Evolutionary conservation across 257 asterid genomes (phyloP).

Genomic region (Solanum rostratum): DNA sequence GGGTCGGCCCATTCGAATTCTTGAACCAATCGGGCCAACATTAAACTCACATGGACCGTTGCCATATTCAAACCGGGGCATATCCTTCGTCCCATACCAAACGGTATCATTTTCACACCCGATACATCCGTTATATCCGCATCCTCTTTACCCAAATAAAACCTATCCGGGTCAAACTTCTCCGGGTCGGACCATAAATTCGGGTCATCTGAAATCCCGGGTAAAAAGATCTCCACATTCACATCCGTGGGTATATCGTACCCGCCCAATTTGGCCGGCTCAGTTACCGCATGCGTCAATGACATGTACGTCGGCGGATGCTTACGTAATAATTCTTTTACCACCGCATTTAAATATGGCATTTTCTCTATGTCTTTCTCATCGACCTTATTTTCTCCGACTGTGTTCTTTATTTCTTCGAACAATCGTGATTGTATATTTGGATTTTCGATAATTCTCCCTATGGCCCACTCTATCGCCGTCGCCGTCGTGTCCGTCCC

Average conservation of each 20-base stretch:
- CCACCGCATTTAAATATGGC: slow-evolving; percentile 77
- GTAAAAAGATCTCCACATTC: slow-evolving; percentile 52
- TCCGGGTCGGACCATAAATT: slow-evolving; percentile 48
- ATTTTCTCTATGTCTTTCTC: slow-evolving; percentile 66
- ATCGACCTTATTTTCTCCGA: slow-evolving; percentile 48
- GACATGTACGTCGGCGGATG: slow-evolving; percentile 89
- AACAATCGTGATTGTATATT: slow-evolving; percentile 40
- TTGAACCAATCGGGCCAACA: slow-evolving; percentile 65
- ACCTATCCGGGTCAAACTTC: slow-evolving; percentile 61
- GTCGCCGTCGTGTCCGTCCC: slow-evolving; percentile 96
- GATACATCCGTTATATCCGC: slow-evolving; percentile 56
- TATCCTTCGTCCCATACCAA: slow-evolving; percentile 63
- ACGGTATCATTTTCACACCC: slow-evolving; percentile 55
- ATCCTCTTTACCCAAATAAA: slow-evolving; percentile 40
- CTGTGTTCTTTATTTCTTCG: slow-evolving; percentile 47
- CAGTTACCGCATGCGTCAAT: slow-evolving; percentile 62
- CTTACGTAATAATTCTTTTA: slow-evolving; percentile 61
- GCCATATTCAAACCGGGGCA: slow-evolving; percentile 73
- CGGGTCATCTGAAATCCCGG: slow-evolving; percentile 67
- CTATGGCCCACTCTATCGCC: slow-evolving; percentile 85
- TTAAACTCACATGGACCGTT: slow-evolving; percentile 40
- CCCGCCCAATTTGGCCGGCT: slow-evolving; percentile 65
- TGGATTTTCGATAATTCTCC: slow-evolving; percentile 62
- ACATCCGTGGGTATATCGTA: slow-evolving; percentile 64
- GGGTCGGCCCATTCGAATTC: slow-evolving; percentile 60